Base-by-base conservation (phyloP, 129 eudicot species). In the Flaveria ramosissima region DNA sequence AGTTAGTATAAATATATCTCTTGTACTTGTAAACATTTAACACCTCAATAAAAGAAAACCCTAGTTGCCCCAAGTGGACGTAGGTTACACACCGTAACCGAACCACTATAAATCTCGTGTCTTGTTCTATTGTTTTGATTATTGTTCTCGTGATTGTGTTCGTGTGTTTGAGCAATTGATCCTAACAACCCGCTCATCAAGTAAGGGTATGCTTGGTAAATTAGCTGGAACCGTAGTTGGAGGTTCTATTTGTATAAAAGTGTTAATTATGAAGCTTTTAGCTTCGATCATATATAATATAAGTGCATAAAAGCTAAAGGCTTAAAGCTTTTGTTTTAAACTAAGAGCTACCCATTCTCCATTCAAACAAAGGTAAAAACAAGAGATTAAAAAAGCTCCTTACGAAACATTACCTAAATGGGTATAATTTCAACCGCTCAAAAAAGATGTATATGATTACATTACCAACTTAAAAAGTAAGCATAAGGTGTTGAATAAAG, bases 361-460 rank as follows among this genome's bases (percentile, higher is more conserved):
- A 48, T 11, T 1, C 16, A 48, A 48, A 48, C 17, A 48, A 48
- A 4, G 53, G 53, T 13, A 48, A 48, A 11, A 48, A 14, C 16
- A 10, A 45, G 3, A 45, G 13, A 12, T 10, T 45, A 12, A 8
- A 60, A 60, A 60, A 60, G 67, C 67, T 60, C 32, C 24, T 20
- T 55, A 20, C 15, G 15, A 57, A 57, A 21, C 39, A 60, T 12
- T 36, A 60, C 66, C 45, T 30, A 63, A 36, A 64, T 16, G 47
- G 48, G 24, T 39, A 66, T 16, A 7, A 66, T 17, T 65, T 7
- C 30, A n/a, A 23, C 4, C 21, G 13, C 43, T 3, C 76, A 32
- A 46, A 17, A 47, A 36, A 32, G 59, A 65, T 39, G 66, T 56
- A 59, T 69, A 48, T 46, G 26, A 71, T 48, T 70, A 60, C 52